Conservation (phyloP, 164 flowering plant genomes). For the Malania oleifera region DNA sequence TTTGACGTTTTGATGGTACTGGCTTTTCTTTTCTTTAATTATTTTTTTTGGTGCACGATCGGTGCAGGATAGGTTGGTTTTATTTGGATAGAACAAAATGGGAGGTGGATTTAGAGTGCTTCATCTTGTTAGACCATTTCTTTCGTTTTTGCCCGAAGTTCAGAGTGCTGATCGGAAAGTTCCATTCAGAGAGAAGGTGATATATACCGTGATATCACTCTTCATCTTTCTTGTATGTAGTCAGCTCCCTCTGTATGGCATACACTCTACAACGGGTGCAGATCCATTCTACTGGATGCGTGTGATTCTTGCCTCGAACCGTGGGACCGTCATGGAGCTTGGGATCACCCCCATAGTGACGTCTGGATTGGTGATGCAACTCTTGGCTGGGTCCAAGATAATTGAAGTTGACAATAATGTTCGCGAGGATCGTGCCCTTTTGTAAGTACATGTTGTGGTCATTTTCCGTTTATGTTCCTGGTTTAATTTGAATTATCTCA, state of each 20-base stretch:
- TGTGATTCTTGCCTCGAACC: constrained; percentile 66
- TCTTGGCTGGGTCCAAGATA: constrained; percentile 62
- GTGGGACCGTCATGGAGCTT: constrained; percentile 81
- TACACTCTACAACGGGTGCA: constrained; percentile 62
- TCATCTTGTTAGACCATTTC: constrained; percentile 62
- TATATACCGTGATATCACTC: constrained; percentile 58
- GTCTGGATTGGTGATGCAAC: constrained; percentile 73
- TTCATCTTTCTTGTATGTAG: constrained; percentile 68
- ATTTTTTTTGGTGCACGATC: not conserved
- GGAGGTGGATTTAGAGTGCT: constrained; percentile 66
- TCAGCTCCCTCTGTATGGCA: constrained; percentile 74
- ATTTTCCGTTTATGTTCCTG: not conserved
- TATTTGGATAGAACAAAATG: constrained; percentile 22
- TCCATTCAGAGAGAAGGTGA: constrained; percentile 67
- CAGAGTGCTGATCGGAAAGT: constrained; percentile 51
- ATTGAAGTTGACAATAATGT: constrained; percentile 74
- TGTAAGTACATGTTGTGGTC: constrained; percentile 41
- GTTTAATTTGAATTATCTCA: not conserved
- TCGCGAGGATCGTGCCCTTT: constrained; percentile 64
- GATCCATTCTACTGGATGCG: constrained; percentile 81
- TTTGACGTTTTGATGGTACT: not conserved
- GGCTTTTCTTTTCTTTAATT: not conserved
- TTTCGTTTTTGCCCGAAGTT: constrained; percentile 59
- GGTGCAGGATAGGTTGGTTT: not conserved
- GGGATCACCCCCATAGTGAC: constrained; percentile 76